Evolutionary conservation across 345 rosid genomes (phyloP).

Genomic region (Pugionium cornutum): DNA sequence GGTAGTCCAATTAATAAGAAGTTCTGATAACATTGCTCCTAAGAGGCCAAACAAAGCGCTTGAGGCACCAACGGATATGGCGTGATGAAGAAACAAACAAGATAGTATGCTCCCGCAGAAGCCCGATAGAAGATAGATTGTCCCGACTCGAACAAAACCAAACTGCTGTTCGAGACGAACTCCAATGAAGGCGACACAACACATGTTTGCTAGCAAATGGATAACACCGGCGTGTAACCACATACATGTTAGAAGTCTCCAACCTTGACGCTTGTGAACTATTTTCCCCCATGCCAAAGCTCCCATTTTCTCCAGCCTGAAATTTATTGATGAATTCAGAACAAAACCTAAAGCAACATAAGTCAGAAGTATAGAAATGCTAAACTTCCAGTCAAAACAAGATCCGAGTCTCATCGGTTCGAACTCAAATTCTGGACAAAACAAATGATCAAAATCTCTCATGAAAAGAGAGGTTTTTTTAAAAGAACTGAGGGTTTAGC

Average conservation of each 20-base stretch:
- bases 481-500: too few species aligned
- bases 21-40: slow-evolving; percentile 92
- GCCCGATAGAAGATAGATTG: slow-evolving; percentile 72
- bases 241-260: slow-evolving; percentile 86
- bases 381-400: too few species aligned
- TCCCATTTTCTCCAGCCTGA: slow-evolving; percentile 84
- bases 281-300: slow-evolving; percentile 68
- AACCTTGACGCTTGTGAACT: slow-evolving; percentile 66
- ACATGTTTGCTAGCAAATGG: slow-evolving; percentile 78
- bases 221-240: slow-evolving; percentile 94
- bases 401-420: too few species aligned
- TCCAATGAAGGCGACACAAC: slow-evolving; percentile 76
- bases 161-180: slow-evolving; percentile 89
- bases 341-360: too few species aligned
- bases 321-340: background rate
- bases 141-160: slow-evolving; percentile 76
- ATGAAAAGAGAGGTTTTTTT: too few species aligned
- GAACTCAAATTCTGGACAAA: too few species aligned
- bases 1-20: slow-evolving; percentile 90
- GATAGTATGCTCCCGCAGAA: slow-evolving; percentile 80
- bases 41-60: slow-evolving; percentile 97
- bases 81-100: slow-evolving; percentile 57
- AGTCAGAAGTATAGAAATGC: too few species aligned
- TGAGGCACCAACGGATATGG: slow-evolving; percentile 95
- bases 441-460: too few species aligned